Conservation (phyloP, 108 stramenopile species). For the Cyclotella kingstonii region DNA sequence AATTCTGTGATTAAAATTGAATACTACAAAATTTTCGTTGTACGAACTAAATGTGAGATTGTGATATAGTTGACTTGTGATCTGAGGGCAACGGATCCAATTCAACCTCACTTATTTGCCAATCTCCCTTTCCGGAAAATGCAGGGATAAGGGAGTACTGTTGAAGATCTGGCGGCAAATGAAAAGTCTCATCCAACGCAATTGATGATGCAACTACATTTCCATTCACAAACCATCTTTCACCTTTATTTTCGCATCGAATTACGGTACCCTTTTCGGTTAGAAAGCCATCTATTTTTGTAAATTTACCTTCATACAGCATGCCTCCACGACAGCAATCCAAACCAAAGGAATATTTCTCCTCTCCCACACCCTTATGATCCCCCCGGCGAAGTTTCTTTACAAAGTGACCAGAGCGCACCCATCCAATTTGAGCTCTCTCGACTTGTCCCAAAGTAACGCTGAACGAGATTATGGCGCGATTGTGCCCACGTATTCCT, state of each 20-base stretch:
- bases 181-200: constrained; percentile 44
- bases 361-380: constrained; percentile 48
- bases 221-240: constrained; percentile 41
- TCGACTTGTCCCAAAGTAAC: constrained; percentile 46
- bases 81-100: constrained; percentile 32
- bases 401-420: constrained; percentile 36
- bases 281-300: constrained; percentile 40
- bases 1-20: no score
- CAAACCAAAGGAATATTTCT: constrained; percentile 39
- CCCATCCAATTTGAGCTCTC: constrained; percentile 42
- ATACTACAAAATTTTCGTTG: no score
- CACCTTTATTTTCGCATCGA: constrained; percentile 40
- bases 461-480: constrained; percentile 41
- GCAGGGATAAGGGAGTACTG: constrained; percentile 40
- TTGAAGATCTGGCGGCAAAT: constrained; percentile 43
- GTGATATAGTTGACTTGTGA: constrained; percentile 36
- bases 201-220: constrained; percentile 41
- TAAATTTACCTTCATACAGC: constrained; percentile 44
- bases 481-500: constrained; percentile 39
- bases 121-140: constrained; percentile 44
- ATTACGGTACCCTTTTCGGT: constrained; percentile 39
- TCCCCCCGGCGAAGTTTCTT: constrained; percentile 36
- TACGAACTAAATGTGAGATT: no score
- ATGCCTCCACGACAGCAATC: constrained; percentile 46
- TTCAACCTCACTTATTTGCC: constrained; percentile 47